Evolutionary conservation across 257 asterid species (phyloP).

Genomic region (Verbena officinalis): DNA sequence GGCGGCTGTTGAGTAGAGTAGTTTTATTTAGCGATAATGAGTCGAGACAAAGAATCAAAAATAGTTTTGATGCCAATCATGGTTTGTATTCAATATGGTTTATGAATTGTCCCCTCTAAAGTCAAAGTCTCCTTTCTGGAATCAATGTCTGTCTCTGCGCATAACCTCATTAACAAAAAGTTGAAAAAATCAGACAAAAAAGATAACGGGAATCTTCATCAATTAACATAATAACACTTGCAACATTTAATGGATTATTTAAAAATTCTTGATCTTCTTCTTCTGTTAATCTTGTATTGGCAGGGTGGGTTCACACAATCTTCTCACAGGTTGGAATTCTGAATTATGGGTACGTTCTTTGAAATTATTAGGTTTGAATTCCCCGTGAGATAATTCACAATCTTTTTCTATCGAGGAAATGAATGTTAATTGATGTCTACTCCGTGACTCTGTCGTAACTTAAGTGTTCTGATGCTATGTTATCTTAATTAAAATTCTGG

Average conservation of each 20-base stretch:
- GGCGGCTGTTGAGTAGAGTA: slow-evolving; percentile 38
- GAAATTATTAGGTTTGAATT: not conserved
- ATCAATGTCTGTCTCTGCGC: slow-evolving; percentile 30
- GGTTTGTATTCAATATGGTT: slow-evolving; percentile 10
- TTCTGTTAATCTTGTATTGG: not conserved
- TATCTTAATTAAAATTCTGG: too few relatives aligned
- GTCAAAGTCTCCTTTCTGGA: slow-evolving; percentile 36
- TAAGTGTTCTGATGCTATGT: too few relatives aligned
- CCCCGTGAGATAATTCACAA: too few relatives aligned
- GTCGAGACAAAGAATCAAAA: slow-evolving; percentile 32
- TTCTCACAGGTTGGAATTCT: slow-evolving; percentile 20
- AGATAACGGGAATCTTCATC: slow-evolving; percentile 39
- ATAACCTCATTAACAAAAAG: slow-evolving; percentile 27
- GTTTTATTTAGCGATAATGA: slow-evolving; percentile 9
- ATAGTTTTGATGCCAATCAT: slow-evolving; percentile 23
- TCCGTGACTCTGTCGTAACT: too few relatives aligned
- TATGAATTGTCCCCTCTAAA: slow-evolving; percentile 28
- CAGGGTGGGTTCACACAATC: too few relatives aligned
- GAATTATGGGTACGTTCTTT: too few relatives aligned
- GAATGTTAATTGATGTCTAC: too few relatives aligned
- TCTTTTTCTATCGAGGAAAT: too few relatives aligned
- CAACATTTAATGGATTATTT: slow-evolving; percentile 3
- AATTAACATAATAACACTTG: slow-evolving; percentile 8
- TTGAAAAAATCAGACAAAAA: slow-evolving; percentile 38
- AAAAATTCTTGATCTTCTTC: too few relatives aligned